phyloP scores from a whole-genome alignment of 306 rosid species.

The Inga oerstediana region DNA sequence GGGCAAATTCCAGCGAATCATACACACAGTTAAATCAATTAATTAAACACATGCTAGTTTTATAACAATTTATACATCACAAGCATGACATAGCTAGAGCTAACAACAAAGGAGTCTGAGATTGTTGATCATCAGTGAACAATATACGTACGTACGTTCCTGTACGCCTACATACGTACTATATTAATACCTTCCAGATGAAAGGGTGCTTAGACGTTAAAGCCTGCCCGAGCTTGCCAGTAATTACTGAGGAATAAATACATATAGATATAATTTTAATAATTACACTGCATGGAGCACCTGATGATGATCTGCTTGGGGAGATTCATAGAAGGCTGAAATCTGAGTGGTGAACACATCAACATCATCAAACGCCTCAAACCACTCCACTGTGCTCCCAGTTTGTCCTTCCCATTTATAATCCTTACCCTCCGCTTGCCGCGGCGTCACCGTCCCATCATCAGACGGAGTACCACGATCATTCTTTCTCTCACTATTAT shows the following conservation, averaged over 20 bases:
- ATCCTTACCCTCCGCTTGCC: slow-evolving; percentile 19
- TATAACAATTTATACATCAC: neutral
- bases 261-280: neutral
- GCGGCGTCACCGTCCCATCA: slow-evolving; percentile 14
- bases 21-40: neutral
- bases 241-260: no score
- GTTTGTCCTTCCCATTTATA: neutral
- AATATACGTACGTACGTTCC: no score
- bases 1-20: neutral
- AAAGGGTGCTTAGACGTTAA: no score
- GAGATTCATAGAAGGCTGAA: slow-evolving; percentile 48
- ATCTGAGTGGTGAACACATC: slow-evolving; percentile 56
- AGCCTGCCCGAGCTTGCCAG: no score
- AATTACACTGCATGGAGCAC: slow-evolving; percentile 38
- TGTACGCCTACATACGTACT: no score
- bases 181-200: no score
- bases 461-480: neutral
- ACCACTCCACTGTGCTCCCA: slow-evolving; percentile 29
- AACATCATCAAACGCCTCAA: slow-evolving; percentile 47
- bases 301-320: slow-evolving; percentile 32
- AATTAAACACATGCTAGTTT: neutral
- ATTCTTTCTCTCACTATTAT: neutral
- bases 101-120: neutral
- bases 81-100: neutral
- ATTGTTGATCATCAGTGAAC: neutral